Evolutionary conservation across 169 alveolate genomes (phyloP).

Genomic region (Cryptosporidium baileyi): DNA sequence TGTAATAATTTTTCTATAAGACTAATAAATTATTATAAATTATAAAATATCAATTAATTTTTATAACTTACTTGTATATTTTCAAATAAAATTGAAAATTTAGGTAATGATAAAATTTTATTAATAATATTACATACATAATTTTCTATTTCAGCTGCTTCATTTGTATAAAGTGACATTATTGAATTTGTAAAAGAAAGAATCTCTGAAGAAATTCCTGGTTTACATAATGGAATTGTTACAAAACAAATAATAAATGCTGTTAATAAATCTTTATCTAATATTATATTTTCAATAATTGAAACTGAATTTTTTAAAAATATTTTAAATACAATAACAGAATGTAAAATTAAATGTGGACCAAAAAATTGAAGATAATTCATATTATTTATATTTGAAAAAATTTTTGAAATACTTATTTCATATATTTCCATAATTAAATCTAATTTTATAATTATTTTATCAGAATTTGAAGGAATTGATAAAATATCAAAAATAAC

Average conservation of each 20-base stretch:
- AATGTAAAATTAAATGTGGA: constrained; percentile 28
- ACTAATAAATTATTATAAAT: background rate
- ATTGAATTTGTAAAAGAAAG: background rate
- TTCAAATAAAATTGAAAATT: constrained; percentile 6
- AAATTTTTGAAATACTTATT: background rate
- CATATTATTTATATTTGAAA: background rate
- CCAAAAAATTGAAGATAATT: background rate
- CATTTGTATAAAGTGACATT: constrained; percentile 15
- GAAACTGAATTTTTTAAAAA: constrained; percentile 1
- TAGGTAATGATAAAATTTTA: constrained; percentile 1
- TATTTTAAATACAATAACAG: background rate
- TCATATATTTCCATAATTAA: constrained; percentile 1
- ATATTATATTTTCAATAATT: background rate
- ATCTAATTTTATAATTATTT: background rate
- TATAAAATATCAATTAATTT: background rate
- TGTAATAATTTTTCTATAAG: background rate
- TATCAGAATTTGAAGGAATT: background rate
- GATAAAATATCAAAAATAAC: background rate
- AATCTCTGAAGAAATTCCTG: constrained; percentile 37
- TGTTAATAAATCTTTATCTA: background rate
- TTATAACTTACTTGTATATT: constrained; percentile 12
- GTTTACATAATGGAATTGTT: constrained; percentile 25
- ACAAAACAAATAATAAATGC: constrained; percentile 44
- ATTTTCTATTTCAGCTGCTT: constrained; percentile 2
- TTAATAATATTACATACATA: background rate